Percentiles rank a stretch among this genome's conserved stretches.
These are phyloP conservation scores for Piper betle DNA, from an alignment of 164 flowering plant genomes.

Conservation along the genomic window DNA sequence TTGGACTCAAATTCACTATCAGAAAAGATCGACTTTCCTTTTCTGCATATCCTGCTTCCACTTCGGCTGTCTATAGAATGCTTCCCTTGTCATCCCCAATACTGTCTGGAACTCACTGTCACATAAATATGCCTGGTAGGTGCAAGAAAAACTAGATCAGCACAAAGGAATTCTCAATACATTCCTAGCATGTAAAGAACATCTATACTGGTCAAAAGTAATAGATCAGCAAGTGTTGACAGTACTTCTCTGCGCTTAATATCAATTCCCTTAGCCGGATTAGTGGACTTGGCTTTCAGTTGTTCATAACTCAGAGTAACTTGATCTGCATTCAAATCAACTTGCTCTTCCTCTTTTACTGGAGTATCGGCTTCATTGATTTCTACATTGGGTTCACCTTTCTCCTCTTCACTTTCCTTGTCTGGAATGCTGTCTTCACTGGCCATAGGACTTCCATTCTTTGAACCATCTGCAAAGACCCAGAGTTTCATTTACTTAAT, in stretches of 20 bases:
- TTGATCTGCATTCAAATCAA: constrained; percentile 31
- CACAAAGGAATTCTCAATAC: not conserved
- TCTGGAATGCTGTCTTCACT: constrained; percentile 23
- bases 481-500: not conserved
- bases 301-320: constrained; percentile 62
- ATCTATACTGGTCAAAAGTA: too few species aligned
- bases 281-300: constrained; percentile 64
- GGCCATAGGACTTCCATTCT: constrained; percentile 29
- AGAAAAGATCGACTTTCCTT: constrained; percentile 79
- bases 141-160: not conserved
- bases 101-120: constrained; percentile 63
- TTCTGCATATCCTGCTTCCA: constrained; percentile 98
- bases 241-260: constrained; percentile 55
- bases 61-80: constrained; percentile 64
- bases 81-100: constrained; percentile 70
- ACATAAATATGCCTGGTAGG: constrained; percentile 64
- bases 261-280: constrained; percentile 84
- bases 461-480: constrained; percentile 27
- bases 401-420: constrained; percentile 28
- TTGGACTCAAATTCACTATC: constrained; percentile 1
- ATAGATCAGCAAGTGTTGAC: too few species aligned
- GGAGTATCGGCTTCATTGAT: constrained; percentile 39
- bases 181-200: too few species aligned
- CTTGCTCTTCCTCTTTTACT: constrained; percentile 27
- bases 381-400: constrained; percentile 21